Conservation (phyloP, 345 rosid genomes). For the Trapa bicornis region DNA sequence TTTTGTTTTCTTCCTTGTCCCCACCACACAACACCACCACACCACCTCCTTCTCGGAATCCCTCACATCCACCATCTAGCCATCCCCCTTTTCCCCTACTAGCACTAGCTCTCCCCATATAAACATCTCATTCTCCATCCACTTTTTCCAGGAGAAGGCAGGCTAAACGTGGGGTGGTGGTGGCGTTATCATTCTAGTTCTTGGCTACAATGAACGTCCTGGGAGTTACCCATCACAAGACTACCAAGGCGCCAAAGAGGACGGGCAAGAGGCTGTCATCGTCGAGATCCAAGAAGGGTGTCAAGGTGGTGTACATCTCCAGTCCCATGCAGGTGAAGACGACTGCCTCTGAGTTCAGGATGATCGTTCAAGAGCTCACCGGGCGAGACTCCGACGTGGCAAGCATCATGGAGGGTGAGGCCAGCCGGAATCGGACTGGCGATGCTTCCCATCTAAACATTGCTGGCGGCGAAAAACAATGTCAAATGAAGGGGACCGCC, state of each 20-base stretch:
- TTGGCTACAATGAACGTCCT: conserved; percentile 5
- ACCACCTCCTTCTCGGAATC: conserved; percentile 29
- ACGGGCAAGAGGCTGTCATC: conserved; percentile 1
- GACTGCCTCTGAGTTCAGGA: conserved; percentile 28
- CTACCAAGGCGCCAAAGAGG: not conserved
- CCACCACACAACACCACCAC: too few relatives aligned
- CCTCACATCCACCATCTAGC: not conserved
- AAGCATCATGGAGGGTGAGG: conserved; percentile 16
- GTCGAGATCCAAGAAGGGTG: conserved; percentile 12
- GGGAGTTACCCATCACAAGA: conserved; percentile 1
- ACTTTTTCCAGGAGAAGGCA: not conserved
- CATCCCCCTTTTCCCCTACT: too few relatives aligned
- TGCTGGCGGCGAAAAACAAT: not conserved
- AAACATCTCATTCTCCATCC: not conserved
- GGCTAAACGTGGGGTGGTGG: not conserved
- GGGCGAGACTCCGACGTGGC: conserved; percentile 42
- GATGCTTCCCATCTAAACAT: not conserved
- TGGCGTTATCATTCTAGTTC: too few relatives aligned
- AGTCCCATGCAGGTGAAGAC: conserved; percentile 37
- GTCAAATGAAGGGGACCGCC: not conserved
- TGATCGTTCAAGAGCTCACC: conserved; percentile 39
- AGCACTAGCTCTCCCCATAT: not conserved
- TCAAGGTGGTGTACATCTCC: conserved; percentile 52
- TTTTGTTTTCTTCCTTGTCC: too few relatives aligned
- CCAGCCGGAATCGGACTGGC: not conserved